Conservation (phyloP, 208 protist genomes). For the Vickermania spadyakhi region DNA sequence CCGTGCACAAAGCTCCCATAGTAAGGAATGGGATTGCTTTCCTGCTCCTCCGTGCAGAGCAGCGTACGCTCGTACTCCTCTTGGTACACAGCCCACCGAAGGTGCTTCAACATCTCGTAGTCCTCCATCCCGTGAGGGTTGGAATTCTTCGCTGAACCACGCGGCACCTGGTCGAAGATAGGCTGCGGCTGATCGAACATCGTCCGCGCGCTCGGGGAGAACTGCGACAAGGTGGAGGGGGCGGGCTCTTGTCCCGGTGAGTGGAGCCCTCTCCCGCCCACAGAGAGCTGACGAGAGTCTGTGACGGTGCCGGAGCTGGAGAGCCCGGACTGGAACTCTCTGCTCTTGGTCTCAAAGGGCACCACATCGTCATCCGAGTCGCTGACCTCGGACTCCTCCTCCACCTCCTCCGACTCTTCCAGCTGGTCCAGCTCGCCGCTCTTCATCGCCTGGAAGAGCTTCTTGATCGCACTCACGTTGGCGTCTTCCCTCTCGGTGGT, state of each 20-base stretch:
- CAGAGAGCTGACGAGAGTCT: background rate
- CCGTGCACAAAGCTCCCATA: background rate
- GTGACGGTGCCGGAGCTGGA: background rate
- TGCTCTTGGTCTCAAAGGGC: too few relatives aligned
- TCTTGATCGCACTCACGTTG: constrained; percentile 1
- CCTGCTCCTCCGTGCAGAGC: constrained; percentile 15
- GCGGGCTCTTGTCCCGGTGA: too few relatives aligned
- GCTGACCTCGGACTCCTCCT: background rate
- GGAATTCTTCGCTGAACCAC: background rate
- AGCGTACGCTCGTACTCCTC: constrained; percentile 40
- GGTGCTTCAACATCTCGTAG: background rate
- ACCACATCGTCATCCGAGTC: background rate
- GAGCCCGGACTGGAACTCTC: too few relatives aligned
- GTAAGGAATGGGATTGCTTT: constrained; percentile 15
- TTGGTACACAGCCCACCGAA: constrained; percentile 38
- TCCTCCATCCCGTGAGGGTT: background rate
- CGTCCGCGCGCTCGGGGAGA: background rate
- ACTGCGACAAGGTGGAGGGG: background rate
- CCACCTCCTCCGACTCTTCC: background rate
- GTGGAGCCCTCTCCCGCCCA: background rate
- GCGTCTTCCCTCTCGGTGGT: background rate
- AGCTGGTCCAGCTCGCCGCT: background rate
- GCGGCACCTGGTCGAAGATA: background rate
- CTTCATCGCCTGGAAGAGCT: background rate
- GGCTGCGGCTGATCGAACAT: background rate